A percentile compares a stretch with the other conserved stretches of the same genome.
Conservation (phyloP, 2,329 filamentous ascomycete genomes). For the Claviceps citrina region DNA sequence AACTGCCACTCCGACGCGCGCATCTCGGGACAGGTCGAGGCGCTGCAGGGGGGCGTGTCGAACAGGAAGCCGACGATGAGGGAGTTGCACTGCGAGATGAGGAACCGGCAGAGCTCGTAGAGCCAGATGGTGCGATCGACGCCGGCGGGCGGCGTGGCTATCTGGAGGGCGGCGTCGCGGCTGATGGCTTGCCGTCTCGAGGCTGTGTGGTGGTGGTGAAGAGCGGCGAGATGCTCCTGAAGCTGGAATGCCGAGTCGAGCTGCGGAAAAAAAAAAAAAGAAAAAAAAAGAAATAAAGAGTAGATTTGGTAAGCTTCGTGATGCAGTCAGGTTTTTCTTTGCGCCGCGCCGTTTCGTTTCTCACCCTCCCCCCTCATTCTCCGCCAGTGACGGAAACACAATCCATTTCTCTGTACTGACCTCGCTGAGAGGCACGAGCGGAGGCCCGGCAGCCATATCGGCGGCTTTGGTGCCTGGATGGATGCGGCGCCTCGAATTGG, state of each 20-base stretch:
- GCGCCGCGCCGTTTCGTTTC: too few species aligned
- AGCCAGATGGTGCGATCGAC: conserved; percentile 86
- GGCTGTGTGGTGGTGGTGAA: conserved; percentile 67
- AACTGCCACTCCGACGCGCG: conserved; percentile 98
- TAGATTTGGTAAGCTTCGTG: neutral
- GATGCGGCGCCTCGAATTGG: conserved; percentile 68
- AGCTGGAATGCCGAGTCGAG: conserved; percentile 95
- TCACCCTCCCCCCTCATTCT: too few species aligned
- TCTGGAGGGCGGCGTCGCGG: conserved; percentile 55
- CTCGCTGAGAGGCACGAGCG: conserved; percentile 70
- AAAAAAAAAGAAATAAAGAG: too few species aligned
- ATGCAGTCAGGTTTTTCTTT: neutral
- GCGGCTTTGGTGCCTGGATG: conserved; percentile 81
- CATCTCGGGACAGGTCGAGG: conserved; percentile 90
- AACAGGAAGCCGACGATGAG: conserved; percentile 87
- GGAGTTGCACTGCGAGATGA: conserved; percentile 86
- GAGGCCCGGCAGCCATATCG: conserved; percentile 86
- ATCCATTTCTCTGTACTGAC: too few species aligned
- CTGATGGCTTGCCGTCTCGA: conserved; percentile 56
- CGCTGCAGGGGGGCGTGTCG: conserved; percentile 77
- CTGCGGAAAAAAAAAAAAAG: conserved; percentile 26
- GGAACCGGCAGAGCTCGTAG: conserved; percentile 92
- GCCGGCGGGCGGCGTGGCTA: conserved; percentile 65
- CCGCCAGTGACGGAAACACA: too few species aligned
- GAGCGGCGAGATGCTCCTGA: conserved; percentile 87